Base-by-base conservation (phyloP, 164 flowering plant genomes). In the Liquidambar formosana region DNA sequence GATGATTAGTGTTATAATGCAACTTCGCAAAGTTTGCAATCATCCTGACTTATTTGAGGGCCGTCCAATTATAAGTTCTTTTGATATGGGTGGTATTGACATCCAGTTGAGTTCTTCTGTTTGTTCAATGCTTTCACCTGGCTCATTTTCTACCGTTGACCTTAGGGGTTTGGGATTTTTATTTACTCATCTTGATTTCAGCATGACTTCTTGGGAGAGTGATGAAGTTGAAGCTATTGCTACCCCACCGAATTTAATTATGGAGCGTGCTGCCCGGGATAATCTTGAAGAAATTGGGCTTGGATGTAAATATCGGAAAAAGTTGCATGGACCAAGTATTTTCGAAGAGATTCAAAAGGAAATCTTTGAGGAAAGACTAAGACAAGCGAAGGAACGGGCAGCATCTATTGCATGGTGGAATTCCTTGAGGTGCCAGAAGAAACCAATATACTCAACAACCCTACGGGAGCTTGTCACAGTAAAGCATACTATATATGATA, bases 41-140 rank as follows among this genome's bases (percentile, higher is more conserved):
- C 99, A 96, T 81, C 99, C 99, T 44, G 98, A 96, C 76, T 84
- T 96, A 63, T 96, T 96, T 85, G 99, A 96, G 79, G 99, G 99
- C 16, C 99, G 99, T 53, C 97, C 99, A 22, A 96, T 96, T 65
- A 71, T 93, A 45, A 96, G 99, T 80, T 96, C 99, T 44, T 93
- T 84, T 85, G 99, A 96, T 72, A 92, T 93, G 98, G 70, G 25
- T 69, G 97, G 96, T 63, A 85, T 92, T 53, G 88, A 85, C 22
- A 69, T 72, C 68, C 97, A 88, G 45, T 72, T 96, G 74, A 86
- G 92, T 79, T 90, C 98, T 61, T 78, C 84, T 48, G 71, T 90
- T 57, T 91, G 96, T 75, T 79, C 88, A 19, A 68, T 89, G 41
- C 85, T 89, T 64, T 76, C 82, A 11, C 69, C 78, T 63, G 79